Evolutionary conservation across 1,284 basidiomycete genomes (phyloP).

Genomic region (Trametes pubescens): DNA sequence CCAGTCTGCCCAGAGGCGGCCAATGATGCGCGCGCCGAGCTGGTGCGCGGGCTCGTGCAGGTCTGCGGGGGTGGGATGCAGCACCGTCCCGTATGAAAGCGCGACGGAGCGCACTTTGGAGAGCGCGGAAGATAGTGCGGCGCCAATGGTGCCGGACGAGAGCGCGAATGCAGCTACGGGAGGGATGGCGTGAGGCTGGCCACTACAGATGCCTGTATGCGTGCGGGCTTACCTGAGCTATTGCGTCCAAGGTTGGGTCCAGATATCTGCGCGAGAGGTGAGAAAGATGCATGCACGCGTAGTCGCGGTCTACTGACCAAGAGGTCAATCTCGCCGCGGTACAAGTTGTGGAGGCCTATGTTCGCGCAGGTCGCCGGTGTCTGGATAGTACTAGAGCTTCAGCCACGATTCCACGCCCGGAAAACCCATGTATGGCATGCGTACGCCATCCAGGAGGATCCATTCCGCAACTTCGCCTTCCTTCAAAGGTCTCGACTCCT

Average conservation of each 20-base stretch:
- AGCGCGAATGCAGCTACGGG: constrained; percentile 87
- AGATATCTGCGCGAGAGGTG: constrained; percentile 59
- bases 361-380: constrained; percentile 93
- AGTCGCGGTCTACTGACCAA: constrained; percentile 59
- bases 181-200: not conserved
- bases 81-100: constrained; percentile 85
- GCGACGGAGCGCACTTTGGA: constrained; percentile 77
- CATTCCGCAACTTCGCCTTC: constrained; percentile 86
- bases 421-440: constrained; percentile 32
- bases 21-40: constrained; percentile 72
- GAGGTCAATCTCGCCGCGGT: constrained; percentile 84
- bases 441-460: constrained; percentile 87
- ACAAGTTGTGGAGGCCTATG: constrained; percentile 88
- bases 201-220: not conserved
- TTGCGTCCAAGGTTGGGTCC: constrained; percentile 85
- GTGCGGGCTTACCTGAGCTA: constrained; percentile 64
- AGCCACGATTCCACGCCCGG: not conserved
- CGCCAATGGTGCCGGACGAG: constrained; percentile 91
- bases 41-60: constrained; percentile 75
- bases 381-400: constrained; percentile 46
- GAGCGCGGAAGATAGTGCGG: constrained; percentile 83
- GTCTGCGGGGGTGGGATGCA: constrained; percentile 69
- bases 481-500: constrained; percentile 68
- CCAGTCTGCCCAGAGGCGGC: constrained; percentile 84
- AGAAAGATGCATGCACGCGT: not conserved